A percentile compares a stretch with the other conserved stretches of the same genome.
Evolutionary conservation across 495 filamentous ascomycete genomes (phyloP).

Genomic region (Articulospora tetracladia): DNA sequence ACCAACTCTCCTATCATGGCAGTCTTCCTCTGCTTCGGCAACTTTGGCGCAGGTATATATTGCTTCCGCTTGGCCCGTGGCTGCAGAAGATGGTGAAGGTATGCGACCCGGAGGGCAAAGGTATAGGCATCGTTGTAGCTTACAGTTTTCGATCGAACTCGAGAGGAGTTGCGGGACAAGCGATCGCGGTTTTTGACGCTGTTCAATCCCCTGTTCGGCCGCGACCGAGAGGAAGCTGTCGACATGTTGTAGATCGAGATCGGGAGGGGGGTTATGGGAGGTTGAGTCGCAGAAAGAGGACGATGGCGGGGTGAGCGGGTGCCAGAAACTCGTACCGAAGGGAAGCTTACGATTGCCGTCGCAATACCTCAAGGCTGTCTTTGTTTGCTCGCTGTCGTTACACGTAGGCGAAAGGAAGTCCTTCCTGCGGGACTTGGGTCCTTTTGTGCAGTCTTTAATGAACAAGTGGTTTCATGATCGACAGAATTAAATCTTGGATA

Average conservation of each 20-base stretch:
- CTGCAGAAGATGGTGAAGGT: conserved; percentile 88
- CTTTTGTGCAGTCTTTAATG: background rate
- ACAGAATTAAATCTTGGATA: background rate
- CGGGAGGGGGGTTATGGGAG: background rate
- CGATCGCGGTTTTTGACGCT: conserved; percentile 37
- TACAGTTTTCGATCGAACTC: conserved; percentile 34
- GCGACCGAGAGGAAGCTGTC: conserved; percentile 35
- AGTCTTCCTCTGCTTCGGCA: conserved; percentile 60
- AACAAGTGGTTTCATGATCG: conserved; percentile 5
- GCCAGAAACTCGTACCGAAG: background rate
- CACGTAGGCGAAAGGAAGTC: background rate
- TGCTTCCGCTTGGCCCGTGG: conserved; percentile 84
- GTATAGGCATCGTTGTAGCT: conserved; percentile 76
- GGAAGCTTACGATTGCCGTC: background rate
- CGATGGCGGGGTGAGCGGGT: background rate
- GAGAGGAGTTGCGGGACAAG: conserved; percentile 35
- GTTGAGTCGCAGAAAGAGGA: background rate
- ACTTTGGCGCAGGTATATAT: conserved; percentile 65
- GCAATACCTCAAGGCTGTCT: background rate
- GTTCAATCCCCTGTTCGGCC: conserved; percentile 37
- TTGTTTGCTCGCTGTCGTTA: background rate
- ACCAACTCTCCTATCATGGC: conserved; percentile 62
- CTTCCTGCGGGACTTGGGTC: background rate
- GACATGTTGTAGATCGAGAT: conserved; percentile 35
- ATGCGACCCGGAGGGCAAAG: conserved; percentile 86